Evolutionary conservation across 345 rosid genomes (phyloP).

Genomic region (Dipteronia sinensis): DNA sequence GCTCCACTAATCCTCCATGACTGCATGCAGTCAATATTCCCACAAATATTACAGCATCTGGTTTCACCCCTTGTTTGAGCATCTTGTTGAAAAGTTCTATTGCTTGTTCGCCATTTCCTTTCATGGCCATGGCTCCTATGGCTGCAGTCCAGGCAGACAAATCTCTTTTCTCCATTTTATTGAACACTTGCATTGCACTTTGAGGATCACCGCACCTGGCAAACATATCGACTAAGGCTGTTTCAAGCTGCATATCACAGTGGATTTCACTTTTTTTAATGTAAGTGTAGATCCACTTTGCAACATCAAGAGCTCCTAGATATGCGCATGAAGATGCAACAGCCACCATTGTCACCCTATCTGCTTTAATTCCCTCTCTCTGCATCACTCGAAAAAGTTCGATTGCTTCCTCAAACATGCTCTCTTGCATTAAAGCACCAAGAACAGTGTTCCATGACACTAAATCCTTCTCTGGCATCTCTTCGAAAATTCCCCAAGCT

Average conservation of each 20-base stretch:
- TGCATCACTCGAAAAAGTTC: slow-evolving; percentile 59
- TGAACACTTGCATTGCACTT: slow-evolving; percentile 54
- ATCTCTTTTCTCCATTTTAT: slow-evolving; percentile 50
- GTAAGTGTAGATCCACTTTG: slow-evolving; percentile 57
- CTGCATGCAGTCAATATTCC: slow-evolving; percentile 62
- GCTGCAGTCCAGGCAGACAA: slow-evolving; percentile 78
- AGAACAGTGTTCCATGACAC: slow-evolving; percentile 70
- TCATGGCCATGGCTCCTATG: slow-evolving; percentile 60
- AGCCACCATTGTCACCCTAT: slow-evolving; percentile 55
- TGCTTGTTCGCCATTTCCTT: slow-evolving; percentile 51
- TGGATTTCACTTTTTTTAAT: slow-evolving; percentile 39
- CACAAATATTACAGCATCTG: slow-evolving; percentile 53
- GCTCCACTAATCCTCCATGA: slow-evolving; percentile 59
- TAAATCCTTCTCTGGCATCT: slow-evolving; percentile 60
- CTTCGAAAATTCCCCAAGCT: slow-evolving; percentile 49
- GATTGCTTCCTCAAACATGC: slow-evolving; percentile 62
- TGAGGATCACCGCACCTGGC: slow-evolving; percentile 66
- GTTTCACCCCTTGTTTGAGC: slow-evolving; percentile 53
- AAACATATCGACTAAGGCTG: slow-evolving; percentile 66
- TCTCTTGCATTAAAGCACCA: slow-evolving; percentile 54
- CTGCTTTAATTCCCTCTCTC: slow-evolving; percentile 46
- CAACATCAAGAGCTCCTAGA: slow-evolving; percentile 62
- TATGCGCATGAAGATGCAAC: slow-evolving; percentile 68
- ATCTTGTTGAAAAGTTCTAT: slow-evolving; percentile 54
- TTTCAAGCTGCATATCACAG: slow-evolving; percentile 54